These are phyloP conservation scores for Trametes villosa DNA, from an alignment of 768 basidiomycete species.

Conservation along the genomic window DNA sequence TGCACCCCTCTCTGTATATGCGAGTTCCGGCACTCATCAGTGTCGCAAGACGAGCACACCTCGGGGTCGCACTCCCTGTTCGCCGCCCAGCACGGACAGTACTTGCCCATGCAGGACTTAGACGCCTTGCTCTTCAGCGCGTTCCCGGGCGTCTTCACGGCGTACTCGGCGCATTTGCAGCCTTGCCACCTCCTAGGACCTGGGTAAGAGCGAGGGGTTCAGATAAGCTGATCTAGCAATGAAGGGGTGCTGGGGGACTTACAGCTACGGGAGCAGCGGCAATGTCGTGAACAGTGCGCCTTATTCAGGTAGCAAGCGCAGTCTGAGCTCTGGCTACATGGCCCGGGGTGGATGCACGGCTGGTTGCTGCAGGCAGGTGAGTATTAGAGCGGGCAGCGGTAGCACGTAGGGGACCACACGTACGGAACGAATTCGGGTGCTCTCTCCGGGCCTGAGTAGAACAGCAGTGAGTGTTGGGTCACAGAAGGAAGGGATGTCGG, in stretches of 20 bases:
- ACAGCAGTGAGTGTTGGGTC: background rate
- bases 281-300: constrained; percentile 60
- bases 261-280: constrained; percentile 59
- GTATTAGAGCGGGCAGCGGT: background rate
- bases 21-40: constrained; percentile 48
- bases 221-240: too few species aligned
- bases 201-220: constrained; percentile 27
- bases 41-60: constrained; percentile 46
- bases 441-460: background rate
- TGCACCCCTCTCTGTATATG: constrained; percentile 48
- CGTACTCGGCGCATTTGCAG: constrained; percentile 48
- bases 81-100: constrained; percentile 56
- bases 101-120: constrained; percentile 41
- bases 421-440: constrained; percentile 1
- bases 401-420: background rate
- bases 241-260: constrained; percentile 24
- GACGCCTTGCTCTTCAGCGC: constrained; percentile 16
- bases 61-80: constrained; percentile 72
- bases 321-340: constrained; percentile 46
- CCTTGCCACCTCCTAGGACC: constrained; percentile 61
- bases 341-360: constrained; percentile 62
- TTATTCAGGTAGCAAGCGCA: constrained; percentile 56
- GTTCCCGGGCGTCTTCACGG: background rate
- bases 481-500: background rate
- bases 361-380: constrained; percentile 42